phyloP scores from a whole-genome alignment of 176 grass and related monocot genomes.

The Microstegium vimineum region DNA sequence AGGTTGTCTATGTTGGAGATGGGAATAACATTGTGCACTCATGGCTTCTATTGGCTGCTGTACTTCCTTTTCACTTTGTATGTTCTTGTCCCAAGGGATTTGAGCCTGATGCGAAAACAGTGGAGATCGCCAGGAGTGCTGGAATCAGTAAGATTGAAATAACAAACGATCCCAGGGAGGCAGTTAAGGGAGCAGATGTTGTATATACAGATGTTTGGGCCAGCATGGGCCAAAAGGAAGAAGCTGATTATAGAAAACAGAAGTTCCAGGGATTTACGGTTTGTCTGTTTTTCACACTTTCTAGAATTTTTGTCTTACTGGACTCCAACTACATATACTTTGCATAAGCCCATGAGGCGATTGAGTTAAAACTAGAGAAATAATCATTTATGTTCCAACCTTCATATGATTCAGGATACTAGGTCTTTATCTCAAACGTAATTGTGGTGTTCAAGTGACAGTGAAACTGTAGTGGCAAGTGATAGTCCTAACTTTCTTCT shows the following conservation, averaged over 20 bases:
- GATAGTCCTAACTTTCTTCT: too few relatives aligned
- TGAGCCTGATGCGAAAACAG: conserved; percentile 82
- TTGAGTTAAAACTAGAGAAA: not conserved
- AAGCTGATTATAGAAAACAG: conserved; percentile 85
- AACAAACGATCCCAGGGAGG: conserved; percentile 84
- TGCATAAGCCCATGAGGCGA: not conserved
- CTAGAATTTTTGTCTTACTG: not conserved
- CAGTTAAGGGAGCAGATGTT: conserved; percentile 91
- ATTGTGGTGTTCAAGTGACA: not conserved
- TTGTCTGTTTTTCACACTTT: not conserved
- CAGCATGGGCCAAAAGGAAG: conserved; percentile 99
- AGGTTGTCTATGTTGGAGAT: conserved; percentile 98
- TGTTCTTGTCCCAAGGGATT: conserved; percentile 93
- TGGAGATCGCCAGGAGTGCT: conserved; percentile 65
- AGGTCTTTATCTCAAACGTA: not conserved
- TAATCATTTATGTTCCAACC: not conserved
- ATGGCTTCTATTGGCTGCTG: conserved; percentile 88
- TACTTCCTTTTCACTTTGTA: conserved; percentile 87
- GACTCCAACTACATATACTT: not conserved
- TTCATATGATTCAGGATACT: not conserved
- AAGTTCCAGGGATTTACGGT: conserved; percentile 90
- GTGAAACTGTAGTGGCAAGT: too few relatives aligned
- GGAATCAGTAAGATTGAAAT: conserved; percentile 97
- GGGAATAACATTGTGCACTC: conserved; percentile 98
- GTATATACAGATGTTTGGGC: conserved; percentile 99